These are phyloP conservation scores for Camellia sinensis DNA, from an alignment of 148 eudicot genomes.

Conservation along the genomic window DNA sequence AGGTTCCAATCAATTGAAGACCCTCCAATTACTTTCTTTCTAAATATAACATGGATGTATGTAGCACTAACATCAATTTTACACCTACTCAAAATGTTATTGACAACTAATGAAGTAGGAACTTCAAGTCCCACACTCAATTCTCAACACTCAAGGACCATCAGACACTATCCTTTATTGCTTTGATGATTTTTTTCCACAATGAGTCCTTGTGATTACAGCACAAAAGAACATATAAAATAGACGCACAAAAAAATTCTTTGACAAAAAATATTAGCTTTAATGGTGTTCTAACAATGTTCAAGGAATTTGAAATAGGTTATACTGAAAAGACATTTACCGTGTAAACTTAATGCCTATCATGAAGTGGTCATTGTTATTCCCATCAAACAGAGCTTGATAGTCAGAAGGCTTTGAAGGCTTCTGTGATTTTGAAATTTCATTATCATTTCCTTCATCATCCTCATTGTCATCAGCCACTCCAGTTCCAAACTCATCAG, in stretches of 20 bases:
- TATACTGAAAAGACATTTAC: constrained; percentile 31
- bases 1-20: not conserved
- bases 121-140: too few species aligned
- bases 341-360: constrained; percentile 80
- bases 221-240: too few species aligned
- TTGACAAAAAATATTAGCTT: not conserved
- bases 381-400: constrained; percentile 74
- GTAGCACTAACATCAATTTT: not conserved
- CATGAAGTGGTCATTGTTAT: constrained; percentile 85
- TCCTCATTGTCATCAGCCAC: constrained; percentile 39
- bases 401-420: constrained; percentile 73
- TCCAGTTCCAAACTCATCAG: constrained; percentile 61
- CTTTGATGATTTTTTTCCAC: too few species aligned
- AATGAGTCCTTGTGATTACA: too few species aligned
- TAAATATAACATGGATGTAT: not conserved
- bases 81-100: too few species aligned
- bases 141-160: too few species aligned
- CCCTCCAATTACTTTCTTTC: not conserved
- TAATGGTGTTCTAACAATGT: not conserved
- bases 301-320: not conserved
- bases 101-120: too few species aligned
- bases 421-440: constrained; percentile 35
- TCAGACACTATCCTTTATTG: too few species aligned
- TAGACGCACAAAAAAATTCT: not conserved
- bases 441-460: constrained; percentile 17